Conservation (phyloP, 148 eudicot species). For the Amaranthus cruentus region DNA sequence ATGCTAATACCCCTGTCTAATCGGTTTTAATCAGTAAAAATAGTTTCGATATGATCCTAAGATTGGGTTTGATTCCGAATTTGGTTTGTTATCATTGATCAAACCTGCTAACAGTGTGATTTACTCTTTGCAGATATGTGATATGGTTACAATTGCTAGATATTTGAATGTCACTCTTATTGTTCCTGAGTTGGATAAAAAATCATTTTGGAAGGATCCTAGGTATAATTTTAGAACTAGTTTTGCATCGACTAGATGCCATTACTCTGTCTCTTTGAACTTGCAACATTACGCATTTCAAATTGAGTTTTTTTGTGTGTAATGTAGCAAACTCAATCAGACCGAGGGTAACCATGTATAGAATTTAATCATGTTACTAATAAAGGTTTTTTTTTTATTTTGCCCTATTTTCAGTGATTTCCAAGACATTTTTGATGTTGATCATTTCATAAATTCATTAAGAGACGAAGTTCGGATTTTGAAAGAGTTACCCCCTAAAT, state of each 20-base stretch:
- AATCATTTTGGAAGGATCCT: conserved; percentile 45
- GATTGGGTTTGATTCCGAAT: not conserved
- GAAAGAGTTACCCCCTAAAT: conserved; percentile 34
- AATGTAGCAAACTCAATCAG: too few species aligned
- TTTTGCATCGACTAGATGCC: too few species aligned
- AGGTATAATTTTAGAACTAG: conserved; percentile 19
- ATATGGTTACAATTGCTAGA: conserved; percentile 50
- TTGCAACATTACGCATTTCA: not conserved
- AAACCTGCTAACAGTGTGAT: not conserved
- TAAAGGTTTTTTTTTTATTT: not conserved
- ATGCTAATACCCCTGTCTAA: not conserved
- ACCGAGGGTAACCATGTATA: too few species aligned
- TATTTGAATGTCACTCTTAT: conserved; percentile 39
- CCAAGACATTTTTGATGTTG: conserved; percentile 41
- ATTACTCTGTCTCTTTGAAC: not conserved
- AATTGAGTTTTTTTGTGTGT: too few species aligned
- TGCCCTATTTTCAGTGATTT: conserved; percentile 29
- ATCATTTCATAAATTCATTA: conserved; percentile 39
- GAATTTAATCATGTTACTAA: not conserved
- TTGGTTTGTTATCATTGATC: not conserved
- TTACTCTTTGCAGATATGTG: conserved; percentile 35
- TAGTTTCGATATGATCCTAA: not conserved
- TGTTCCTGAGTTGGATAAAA: conserved; percentile 44
- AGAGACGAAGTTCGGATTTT: conserved; percentile 37
- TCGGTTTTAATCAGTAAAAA: too few species aligned